Evolutionary conservation across 441 rosid genomes (phyloP).

Genomic region (Pelargonium citronellum): DNA sequence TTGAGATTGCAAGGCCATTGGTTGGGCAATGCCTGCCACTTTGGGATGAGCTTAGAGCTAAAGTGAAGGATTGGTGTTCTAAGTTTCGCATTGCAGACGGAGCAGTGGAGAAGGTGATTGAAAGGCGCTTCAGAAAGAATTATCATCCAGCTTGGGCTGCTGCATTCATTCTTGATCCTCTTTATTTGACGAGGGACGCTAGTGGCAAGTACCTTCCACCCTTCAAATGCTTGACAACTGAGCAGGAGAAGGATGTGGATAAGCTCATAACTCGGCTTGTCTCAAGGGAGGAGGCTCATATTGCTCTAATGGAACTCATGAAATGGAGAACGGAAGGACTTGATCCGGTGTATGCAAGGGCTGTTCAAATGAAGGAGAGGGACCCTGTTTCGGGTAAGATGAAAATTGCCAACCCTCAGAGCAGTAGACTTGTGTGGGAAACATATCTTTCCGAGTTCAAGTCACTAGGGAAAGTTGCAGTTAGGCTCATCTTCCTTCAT

Average conservation of each 20-base stretch:
- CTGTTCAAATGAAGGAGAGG: neutral
- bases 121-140: neutral
- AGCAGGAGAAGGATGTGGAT: neutral
- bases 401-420: neutral
- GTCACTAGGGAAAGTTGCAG: neutral
- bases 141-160: conserved; percentile 2
- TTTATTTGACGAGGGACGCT: neutral
- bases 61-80: neutral
- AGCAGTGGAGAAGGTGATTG: neutral
- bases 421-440: neutral
- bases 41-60: neutral
- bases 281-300: conserved; percentile 2
- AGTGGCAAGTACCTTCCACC: neutral
- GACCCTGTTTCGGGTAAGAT: neutral
- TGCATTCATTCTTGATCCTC: neutral
- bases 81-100: neutral
- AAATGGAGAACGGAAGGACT: neutral
- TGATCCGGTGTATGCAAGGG: neutral
- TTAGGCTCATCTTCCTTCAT: neutral
- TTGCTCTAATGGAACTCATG: conserved; percentile 6
- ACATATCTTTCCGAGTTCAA: neutral
- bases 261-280: conserved; percentile 4
- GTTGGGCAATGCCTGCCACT: conserved; percentile 4
- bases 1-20: neutral
- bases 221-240: neutral